phyloP scores from a whole-genome alignment of 768 basidiomycete species.

The Pisolithus albus region DNA sequence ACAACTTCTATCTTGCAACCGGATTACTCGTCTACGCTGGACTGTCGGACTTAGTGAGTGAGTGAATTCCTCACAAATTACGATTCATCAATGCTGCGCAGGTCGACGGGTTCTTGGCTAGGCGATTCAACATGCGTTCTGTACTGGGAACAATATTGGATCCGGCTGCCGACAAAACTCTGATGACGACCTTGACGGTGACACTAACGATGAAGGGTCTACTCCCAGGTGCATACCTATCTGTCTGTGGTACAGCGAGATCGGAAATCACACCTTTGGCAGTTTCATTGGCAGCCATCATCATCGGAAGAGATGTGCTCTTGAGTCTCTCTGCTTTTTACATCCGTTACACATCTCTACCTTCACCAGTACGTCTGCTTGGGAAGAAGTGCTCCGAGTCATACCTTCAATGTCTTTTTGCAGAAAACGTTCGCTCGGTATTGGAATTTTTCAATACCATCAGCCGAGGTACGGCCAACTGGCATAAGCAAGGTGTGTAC shows the following conservation, averaged over 20 bases:
- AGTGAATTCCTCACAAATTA: slow-evolving; percentile 1
- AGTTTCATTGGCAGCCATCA: slow-evolving; percentile 83
- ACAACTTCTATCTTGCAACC: slow-evolving; percentile 75
- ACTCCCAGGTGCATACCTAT: slow-evolving; percentile 62
- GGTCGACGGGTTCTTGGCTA: slow-evolving; percentile 89
- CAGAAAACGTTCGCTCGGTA: slow-evolving; percentile 91
- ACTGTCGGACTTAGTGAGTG: slow-evolving; percentile 81
- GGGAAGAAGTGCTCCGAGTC: background rate
- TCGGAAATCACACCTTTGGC: background rate
- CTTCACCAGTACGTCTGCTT: slow-evolving; percentile 57
- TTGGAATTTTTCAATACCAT: slow-evolving; percentile 95
- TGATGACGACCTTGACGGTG: slow-evolving; percentile 91
- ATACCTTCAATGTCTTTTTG: background rate
- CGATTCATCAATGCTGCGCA: slow-evolving; percentile 26
- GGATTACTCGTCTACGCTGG: slow-evolving; percentile 84
- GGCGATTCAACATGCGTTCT: slow-evolving; percentile 77
- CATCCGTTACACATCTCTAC: slow-evolving; percentile 85
- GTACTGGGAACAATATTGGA: slow-evolving; percentile 96
- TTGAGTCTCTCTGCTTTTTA: slow-evolving; percentile 87
- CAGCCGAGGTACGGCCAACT: slow-evolving; percentile 91
- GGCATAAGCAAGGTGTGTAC: slow-evolving; percentile 76
- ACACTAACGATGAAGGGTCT: slow-evolving; percentile 79
- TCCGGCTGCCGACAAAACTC: slow-evolving; percentile 92
- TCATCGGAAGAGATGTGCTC: slow-evolving; percentile 84
- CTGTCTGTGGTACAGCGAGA: background rate